phyloP scores from a whole-genome alignment of 73 alveolate genomes.

The Paramecium sexaurelia region DNA sequence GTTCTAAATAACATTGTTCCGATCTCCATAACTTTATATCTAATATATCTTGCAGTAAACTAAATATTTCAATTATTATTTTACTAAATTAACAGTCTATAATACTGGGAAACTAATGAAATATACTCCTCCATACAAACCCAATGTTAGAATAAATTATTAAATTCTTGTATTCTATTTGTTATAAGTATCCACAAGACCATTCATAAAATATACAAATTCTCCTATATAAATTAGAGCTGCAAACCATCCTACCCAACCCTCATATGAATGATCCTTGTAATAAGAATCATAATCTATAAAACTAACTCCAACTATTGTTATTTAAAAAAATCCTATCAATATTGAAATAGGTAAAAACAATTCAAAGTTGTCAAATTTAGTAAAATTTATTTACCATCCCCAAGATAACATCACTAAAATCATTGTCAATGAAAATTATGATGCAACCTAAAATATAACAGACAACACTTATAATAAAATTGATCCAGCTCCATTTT shows the following conservation, averaged over 20 bases:
- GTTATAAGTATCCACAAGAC: not conserved
- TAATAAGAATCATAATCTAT: constrained; percentile 61
- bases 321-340: constrained; percentile 39
- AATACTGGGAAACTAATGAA: constrained; percentile 19
- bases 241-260: constrained; percentile 62
- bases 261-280: constrained; percentile 63
- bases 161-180: not conserved
- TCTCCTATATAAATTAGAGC: not conserved
- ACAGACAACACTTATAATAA: constrained; percentile 14
- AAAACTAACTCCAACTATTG: constrained; percentile 62
- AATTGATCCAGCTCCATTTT: constrained; percentile 59
- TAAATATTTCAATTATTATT: not conserved
- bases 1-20: constrained; percentile 44
- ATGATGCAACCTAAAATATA: not conserved
- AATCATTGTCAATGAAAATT: constrained; percentile 41
- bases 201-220: constrained; percentile 17
- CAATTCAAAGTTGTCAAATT: constrained; percentile 64
- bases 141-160: not conserved
- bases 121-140: constrained; percentile 11
- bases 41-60: constrained; percentile 1
- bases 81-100: constrained; percentile 49
- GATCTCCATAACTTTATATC: constrained; percentile 48
- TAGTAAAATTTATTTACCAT: constrained; percentile 64
- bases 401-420: constrained; percentile 65
- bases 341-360: constrained; percentile 52